phyloP scores from a whole-genome alignment of 495 filamentous ascomycete species.

The Hyaloscypha hepaticicola region DNA sequence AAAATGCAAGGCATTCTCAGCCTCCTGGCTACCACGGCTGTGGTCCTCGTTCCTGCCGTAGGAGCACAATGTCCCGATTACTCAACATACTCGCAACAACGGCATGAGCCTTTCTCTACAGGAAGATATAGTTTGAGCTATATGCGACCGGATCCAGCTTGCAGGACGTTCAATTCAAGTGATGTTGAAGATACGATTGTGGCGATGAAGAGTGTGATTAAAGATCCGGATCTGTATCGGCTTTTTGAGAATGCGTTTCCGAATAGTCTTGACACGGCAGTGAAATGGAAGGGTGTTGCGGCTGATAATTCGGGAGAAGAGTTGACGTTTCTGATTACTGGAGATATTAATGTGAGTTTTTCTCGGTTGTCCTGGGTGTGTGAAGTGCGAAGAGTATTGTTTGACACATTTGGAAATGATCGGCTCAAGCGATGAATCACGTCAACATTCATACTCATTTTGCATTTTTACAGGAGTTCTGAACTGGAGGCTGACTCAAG shows the following conservation, averaged over 20 bases:
- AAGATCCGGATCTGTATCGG: constrained; percentile 63
- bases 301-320: constrained; percentile 45
- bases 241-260: constrained; percentile 66
- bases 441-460: neutral
- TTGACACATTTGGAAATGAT: neutral
- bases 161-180: constrained; percentile 60
- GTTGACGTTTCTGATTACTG: constrained; percentile 47
- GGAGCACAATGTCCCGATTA: constrained; percentile 53
- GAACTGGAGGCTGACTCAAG: constrained; percentile 59
- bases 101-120: constrained; percentile 44
- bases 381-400: neutral
- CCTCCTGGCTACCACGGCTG: neutral
- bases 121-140: constrained; percentile 51
- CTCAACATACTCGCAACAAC: constrained; percentile 43
- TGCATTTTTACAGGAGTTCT: neutral
- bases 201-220: constrained; percentile 48
- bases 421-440: no score
- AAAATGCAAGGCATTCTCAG: constrained; percentile 5
- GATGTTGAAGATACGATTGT: constrained; percentile 54
- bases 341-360: constrained; percentile 46
- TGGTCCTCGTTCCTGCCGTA: neutral
- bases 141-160: constrained; percentile 53
- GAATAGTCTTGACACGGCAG: constrained; percentile 67
- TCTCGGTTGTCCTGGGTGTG: neutral
- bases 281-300: constrained; percentile 58